A percentile compares a stretch with the other conserved stretches of the same genome.
These are phyloP conservation scores for Suillus spraguei DNA, from an alignment of 768 basidiomycete genomes.

Conservation along the genomic window DNA sequence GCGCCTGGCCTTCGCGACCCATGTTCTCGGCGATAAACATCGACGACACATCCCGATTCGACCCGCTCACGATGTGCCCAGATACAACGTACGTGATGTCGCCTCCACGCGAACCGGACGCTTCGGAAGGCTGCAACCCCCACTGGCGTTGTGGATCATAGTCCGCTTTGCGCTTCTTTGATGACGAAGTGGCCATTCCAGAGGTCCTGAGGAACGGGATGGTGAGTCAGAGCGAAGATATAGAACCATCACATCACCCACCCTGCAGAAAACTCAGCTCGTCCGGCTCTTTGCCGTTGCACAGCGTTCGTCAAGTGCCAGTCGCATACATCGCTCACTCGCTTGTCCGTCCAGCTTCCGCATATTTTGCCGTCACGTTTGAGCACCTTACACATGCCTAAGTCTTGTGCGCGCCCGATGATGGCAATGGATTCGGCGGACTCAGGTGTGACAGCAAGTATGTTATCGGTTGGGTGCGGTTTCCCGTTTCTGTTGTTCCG, in stretches of 20 bases:
- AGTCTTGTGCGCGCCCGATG: slow-evolving; percentile 84
- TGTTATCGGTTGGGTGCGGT: slow-evolving; percentile 79
- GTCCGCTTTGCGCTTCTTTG: slow-evolving; percentile 51
- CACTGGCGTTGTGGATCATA: slow-evolving; percentile 76
- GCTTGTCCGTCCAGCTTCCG: slow-evolving; percentile 89
- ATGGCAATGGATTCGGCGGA: slow-evolving; percentile 79
- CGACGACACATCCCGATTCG: slow-evolving; percentile 32
- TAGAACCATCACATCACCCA: slow-evolving; percentile 38
- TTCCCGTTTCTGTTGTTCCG: slow-evolving; percentile 48
- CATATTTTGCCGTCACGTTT: slow-evolving; percentile 84
- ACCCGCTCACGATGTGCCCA: slow-evolving; percentile 70
- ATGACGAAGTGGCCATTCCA: slow-evolving; percentile 56
- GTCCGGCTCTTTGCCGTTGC: slow-evolving; percentile 66
- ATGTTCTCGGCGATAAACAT: slow-evolving; percentile 69
- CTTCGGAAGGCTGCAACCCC: slow-evolving; percentile 66
- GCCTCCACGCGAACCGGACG: slow-evolving; percentile 25
- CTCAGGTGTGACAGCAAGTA: slow-evolving; percentile 86
- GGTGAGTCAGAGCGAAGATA: neutral
- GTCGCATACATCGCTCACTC: slow-evolving; percentile 86
- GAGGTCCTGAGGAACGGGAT: slow-evolving; percentile 55
- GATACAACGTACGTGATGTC: slow-evolving; percentile 78
- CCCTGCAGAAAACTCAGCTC: slow-evolving; percentile 89
- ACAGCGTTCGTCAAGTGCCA: slow-evolving; percentile 88
- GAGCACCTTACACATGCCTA: slow-evolving; percentile 80
- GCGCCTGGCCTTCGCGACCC: slow-evolving; percentile 81